phyloP scores from a whole-genome alignment of 768 basidiomycete genomes.

The Kwoniella bestiolae region DNA sequence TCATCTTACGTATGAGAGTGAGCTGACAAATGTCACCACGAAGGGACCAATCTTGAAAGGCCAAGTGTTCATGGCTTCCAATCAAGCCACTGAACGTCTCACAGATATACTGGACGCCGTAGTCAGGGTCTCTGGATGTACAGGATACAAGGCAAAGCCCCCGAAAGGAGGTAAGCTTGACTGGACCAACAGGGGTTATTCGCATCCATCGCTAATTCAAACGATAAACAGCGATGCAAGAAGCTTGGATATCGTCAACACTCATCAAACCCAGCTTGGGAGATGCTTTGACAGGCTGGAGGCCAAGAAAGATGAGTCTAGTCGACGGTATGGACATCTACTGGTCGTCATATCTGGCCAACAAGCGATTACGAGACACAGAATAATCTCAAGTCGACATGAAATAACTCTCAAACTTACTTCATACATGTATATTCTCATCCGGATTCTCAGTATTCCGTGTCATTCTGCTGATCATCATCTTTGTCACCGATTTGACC shows the following conservation, averaged over 20 bases:
- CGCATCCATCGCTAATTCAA: not conserved
- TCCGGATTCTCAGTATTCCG: too few species aligned
- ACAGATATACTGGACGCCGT: slow-evolving; percentile 60
- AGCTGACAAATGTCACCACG: not conserved
- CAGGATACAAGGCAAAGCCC: slow-evolving; percentile 56
- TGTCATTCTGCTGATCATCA: too few species aligned
- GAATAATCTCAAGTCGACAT: too few species aligned
- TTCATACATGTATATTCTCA: too few species aligned
- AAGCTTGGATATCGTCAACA: slow-evolving; percentile 57
- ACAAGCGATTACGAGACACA: not conserved
- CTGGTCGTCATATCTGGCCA: slow-evolving; percentile 42
- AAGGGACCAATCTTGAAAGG: slow-evolving; percentile 56
- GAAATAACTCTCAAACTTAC: too few species aligned
- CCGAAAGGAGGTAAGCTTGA: slow-evolving; percentile 57
- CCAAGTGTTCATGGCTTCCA: slow-evolving; percentile 60
- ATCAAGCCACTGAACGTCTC: slow-evolving; percentile 59
- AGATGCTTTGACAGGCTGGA: slow-evolving; percentile 61
- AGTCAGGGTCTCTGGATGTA: slow-evolving; percentile 58
- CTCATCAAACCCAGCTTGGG: slow-evolving; percentile 57
- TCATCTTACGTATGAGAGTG: not conserved
- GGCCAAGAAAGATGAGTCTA: slow-evolving; percentile 59
- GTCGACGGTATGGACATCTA: slow-evolving; percentile 61
- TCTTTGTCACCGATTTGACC: not conserved
- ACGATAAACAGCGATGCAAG: not conserved
- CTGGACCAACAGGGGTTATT: not conserved